Percentiles rank a stretch among this genome's conserved stretches.
phyloP scores from a whole-genome alignment of 306 rosid species.

The Trifolium fragiferum region DNA sequence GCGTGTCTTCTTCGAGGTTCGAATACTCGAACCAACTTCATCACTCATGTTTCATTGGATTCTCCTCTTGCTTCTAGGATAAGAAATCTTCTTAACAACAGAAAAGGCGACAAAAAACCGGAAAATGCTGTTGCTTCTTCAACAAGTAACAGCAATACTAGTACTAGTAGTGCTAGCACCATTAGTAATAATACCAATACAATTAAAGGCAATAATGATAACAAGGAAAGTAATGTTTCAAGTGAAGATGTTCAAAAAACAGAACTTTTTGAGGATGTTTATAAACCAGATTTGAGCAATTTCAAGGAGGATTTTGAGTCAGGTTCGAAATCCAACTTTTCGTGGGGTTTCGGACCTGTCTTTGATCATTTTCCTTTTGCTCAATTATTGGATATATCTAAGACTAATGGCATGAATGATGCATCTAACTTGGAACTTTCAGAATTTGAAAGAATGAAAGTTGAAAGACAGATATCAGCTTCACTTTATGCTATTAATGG shows the following conservation, averaged over 20 bases:
- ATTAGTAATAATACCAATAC: neutral
- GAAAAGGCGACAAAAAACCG: constrained; percentile 44
- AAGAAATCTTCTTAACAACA: constrained; percentile 66
- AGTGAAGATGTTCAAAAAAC: constrained; percentile 32
- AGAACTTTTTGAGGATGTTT: constrained; percentile 57
- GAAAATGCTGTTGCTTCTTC: constrained; percentile 30
- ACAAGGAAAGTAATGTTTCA: constrained; percentile 24
- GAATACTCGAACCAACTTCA: constrained; percentile 86
- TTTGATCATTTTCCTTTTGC: constrained; percentile 58
- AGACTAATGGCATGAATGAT: constrained; percentile 35
- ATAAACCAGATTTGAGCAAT: constrained; percentile 74
- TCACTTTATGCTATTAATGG: constrained; percentile 93
- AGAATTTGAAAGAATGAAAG: constrained; percentile 86
- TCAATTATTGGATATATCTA: constrained; percentile 61
- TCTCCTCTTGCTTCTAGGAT: constrained; percentile 90
- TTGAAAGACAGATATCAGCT: constrained; percentile 93
- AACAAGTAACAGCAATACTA: constrained; percentile 13
- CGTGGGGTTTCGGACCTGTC: constrained; percentile 55
- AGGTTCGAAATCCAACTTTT: constrained; percentile 42
- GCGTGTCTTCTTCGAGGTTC: constrained; percentile 96
- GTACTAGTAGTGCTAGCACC: neutral
- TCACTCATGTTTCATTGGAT: constrained; percentile 71
- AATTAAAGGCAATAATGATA: constrained; percentile 31
- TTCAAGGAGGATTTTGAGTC: constrained; percentile 50
- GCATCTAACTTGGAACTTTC: constrained; percentile 50